phyloP scores from a whole-genome alignment of 345 rosid species.

The Hevea brasiliensis region DNA sequence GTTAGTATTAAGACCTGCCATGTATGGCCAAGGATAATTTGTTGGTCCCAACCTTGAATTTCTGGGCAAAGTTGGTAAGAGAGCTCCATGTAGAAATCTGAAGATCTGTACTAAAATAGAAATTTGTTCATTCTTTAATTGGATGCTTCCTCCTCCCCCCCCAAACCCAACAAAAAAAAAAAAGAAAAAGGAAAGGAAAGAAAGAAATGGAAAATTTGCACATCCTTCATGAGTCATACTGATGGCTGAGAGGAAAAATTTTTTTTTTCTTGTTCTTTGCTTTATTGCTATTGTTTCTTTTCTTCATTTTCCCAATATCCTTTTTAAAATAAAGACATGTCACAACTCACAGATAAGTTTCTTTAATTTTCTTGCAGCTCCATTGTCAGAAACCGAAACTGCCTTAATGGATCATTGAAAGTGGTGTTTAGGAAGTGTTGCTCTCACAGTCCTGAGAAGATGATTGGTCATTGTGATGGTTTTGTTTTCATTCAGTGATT shows the following conservation, averaged over 20 bases:
- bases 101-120: too few relatives aligned
- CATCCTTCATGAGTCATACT: not conserved
- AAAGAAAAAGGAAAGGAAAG: not conserved
- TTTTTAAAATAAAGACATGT: not conserved
- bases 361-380: conserved; percentile 55
- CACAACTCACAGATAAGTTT: conserved; percentile 6
- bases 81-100: not conserved
- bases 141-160: too few relatives aligned
- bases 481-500: conserved; percentile 18
- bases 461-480: conserved; percentile 25
- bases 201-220: not conserved
- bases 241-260: not conserved
- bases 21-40: too few relatives aligned
- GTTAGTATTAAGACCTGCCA: not conserved
- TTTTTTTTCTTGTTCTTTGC: too few relatives aligned
- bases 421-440: conserved; percentile 9
- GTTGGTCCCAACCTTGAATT: too few relatives aligned
- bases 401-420: conserved; percentile 79
- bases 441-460: conserved; percentile 10
- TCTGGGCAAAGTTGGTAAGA: not conserved
- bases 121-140: too few relatives aligned
- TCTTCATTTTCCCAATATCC: not conserved
- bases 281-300: not conserved
- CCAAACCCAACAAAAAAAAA: too few relatives aligned
- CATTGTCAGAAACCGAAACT: conserved; percentile 74